Conservation (phyloP, 345 rosid species). For the Sonneratia alba region DNA sequence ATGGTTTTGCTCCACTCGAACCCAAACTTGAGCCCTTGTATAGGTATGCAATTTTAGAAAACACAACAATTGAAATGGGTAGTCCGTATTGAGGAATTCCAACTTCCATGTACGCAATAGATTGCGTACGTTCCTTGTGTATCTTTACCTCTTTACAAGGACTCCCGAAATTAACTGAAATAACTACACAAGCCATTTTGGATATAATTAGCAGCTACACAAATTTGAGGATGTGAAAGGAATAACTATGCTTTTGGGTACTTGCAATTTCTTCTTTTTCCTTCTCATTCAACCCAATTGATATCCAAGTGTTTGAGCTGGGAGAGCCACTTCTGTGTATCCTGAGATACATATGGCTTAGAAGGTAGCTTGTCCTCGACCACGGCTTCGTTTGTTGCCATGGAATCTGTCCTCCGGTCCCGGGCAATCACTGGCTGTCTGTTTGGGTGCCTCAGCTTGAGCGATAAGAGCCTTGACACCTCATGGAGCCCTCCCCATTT, state of each 20-base stretch:
- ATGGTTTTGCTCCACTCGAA: not conserved
- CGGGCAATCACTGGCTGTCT: constrained; percentile 32
- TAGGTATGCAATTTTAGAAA: no score
- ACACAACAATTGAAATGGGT: no score
- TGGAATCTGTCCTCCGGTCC: constrained; percentile 34
- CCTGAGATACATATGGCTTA: constrained; percentile 51
- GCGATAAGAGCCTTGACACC: constrained; percentile 67
- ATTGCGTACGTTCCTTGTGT: no score
- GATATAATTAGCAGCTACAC: not conserved
- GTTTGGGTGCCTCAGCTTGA: constrained; percentile 69
- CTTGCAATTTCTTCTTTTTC: not conserved
- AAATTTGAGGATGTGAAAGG: not conserved
- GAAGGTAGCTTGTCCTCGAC: constrained; percentile 21
- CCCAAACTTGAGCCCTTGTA: not conserved
- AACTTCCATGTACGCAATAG: no score
- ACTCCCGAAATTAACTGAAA: no score
- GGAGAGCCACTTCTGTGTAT: constrained; percentile 66
- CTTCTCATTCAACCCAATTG: constrained; percentile 56
- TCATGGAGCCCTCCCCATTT: constrained; percentile 95
- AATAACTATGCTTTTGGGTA: not conserved
- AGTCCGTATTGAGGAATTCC: no score
- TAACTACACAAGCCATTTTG: not conserved
- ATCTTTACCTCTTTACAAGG: no score
- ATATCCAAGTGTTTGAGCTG: constrained; percentile 61
- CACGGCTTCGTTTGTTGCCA: constrained; percentile 16